Conservation (phyloP, 192 early-diverging fungal genomes). For the Dissophora globulifera region DNA sequence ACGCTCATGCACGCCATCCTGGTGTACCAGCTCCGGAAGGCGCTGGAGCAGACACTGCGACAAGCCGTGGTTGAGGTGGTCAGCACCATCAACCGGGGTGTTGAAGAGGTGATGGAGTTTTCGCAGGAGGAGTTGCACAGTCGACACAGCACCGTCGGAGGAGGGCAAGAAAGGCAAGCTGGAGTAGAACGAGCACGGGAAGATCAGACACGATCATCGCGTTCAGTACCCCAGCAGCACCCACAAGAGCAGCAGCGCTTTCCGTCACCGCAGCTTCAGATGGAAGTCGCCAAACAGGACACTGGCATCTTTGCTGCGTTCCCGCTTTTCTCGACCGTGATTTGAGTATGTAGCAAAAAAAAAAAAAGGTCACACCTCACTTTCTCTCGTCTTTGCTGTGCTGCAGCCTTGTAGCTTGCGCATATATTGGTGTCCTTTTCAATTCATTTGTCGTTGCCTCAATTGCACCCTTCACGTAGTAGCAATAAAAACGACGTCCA, state of each 20-base stretch:
- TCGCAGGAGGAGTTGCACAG: conserved; percentile 4
- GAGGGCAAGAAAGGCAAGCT: not conserved
- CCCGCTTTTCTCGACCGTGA: not conserved
- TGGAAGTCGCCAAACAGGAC: not conserved
- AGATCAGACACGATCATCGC: too few relatives aligned
- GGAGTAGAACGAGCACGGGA: too few relatives aligned
- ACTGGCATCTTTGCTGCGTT: conserved; percentile 1
- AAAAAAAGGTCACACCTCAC: too few relatives aligned
- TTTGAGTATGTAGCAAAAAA: not conserved
- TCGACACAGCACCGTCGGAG: not conserved
- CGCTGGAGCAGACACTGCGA: conserved; percentile 14
- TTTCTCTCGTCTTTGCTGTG: too few relatives aligned
- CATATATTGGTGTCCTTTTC: too few relatives aligned
- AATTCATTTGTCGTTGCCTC: too few relatives aligned
- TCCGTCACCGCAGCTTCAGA: not conserved
- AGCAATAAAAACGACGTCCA: too few relatives aligned
- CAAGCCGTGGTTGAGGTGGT: conserved; percentile 8
- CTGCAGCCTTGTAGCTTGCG: too few relatives aligned
- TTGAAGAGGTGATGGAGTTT: conserved; percentile 13
- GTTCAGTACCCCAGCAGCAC: not conserved
- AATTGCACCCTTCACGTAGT: too few relatives aligned
- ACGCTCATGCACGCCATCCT: conserved; percentile 4
- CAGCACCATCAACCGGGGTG: conserved; percentile 12
- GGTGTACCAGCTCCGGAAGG: conserved; percentile 11
- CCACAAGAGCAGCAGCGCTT: conserved; percentile 2